phyloP scores from a whole-genome alignment of 1,284 basidiomycete genomes.

The Rhizoctonia solani region DNA sequence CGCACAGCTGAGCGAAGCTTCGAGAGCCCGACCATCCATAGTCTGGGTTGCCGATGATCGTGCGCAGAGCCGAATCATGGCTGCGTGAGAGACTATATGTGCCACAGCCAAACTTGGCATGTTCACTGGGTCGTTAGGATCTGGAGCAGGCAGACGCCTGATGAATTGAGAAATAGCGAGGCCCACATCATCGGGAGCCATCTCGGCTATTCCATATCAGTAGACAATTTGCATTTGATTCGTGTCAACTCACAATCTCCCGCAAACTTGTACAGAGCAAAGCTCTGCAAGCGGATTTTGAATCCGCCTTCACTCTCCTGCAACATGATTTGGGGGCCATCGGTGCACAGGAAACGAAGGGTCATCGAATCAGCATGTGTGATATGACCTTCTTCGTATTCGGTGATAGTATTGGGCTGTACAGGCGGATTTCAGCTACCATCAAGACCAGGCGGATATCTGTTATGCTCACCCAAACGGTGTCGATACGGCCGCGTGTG shows the following conservation, averaged over 20 bases:
- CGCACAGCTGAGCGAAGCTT: constrained; percentile 4
- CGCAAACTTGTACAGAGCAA: constrained; percentile 22
- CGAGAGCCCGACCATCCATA: constrained; percentile 11
- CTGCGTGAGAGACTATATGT: constrained; percentile 13
- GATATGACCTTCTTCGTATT: constrained; percentile 9
- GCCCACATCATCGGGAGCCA: constrained; percentile 8
- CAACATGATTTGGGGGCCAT: constrained; percentile 6
- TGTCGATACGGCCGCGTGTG: constrained; percentile 19
- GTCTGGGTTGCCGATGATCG: constrained; percentile 2
- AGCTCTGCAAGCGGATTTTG: constrained; percentile 23
- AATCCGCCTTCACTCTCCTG: neutral
- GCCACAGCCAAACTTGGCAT: constrained; percentile 11
- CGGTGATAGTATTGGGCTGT: constrained; percentile 9
- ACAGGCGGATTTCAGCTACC: neutral
- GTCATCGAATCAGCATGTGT: constrained; percentile 1
- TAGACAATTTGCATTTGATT: neutral
- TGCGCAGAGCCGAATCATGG: constrained; percentile 15
- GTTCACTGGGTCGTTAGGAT: neutral
- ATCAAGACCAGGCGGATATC: neutral
- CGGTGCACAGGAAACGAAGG: constrained; percentile 18
- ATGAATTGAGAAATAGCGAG: constrained; percentile 18
- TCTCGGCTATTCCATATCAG: neutral
- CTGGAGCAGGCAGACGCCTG: constrained; percentile 3
- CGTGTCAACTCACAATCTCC: neutral
- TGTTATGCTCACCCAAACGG: constrained; percentile 24